Base-by-base conservation (phyloP, 2,329 filamentous ascomycete genomes). In the Aspergillus nomiae region DNA sequence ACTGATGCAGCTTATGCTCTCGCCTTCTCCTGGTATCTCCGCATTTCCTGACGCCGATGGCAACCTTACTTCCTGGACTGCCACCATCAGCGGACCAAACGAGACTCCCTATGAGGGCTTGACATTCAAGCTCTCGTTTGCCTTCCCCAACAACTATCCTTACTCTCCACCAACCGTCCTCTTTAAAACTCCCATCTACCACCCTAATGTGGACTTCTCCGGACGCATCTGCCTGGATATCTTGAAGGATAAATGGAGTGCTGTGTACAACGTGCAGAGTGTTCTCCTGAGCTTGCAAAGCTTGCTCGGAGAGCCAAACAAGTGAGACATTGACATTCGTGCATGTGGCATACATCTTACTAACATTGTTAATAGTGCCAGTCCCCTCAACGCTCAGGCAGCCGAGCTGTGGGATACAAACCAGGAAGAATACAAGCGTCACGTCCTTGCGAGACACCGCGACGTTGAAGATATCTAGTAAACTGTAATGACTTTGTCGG, bases 171-270 rank as follows among this genome's bases (percentile, higher is more conserved):
- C 95, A 0, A 92, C 90, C 2, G 95, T 99, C 21, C 86, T 97
- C 63, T 99, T 97, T 88, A 96, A 94, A 84, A 99, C 96, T 8
- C 95, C 95, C 43, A 97, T 99, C 81, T 99, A 98, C 84, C 95
- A 99, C 80, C 95, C 95, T 59, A 99, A 99, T 73, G 92, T 99
- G 71, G 95, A 99, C 82, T 97, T 99, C 82, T 94, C 91, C 4
- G 95, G 95, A 46, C 88, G 95, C 61, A 99, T 99, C 80, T 99
- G 95, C 78, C 85, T 99, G 65, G 96, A 99, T 75, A 99, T 99
- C 70, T 85, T 99, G 68, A 98, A 97, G 85, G 95, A 98, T 80
- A 97, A 97, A 83, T 99, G 95, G 95, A 97, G 93, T 63, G 93
- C 95, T 21, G 94, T 96, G 50, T 96, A 97, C 85, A 98, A 98